phyloP scores from a whole-genome alignment of 352 stramenopile genomes.

The Pythium rhizo-oryzae region DNA sequence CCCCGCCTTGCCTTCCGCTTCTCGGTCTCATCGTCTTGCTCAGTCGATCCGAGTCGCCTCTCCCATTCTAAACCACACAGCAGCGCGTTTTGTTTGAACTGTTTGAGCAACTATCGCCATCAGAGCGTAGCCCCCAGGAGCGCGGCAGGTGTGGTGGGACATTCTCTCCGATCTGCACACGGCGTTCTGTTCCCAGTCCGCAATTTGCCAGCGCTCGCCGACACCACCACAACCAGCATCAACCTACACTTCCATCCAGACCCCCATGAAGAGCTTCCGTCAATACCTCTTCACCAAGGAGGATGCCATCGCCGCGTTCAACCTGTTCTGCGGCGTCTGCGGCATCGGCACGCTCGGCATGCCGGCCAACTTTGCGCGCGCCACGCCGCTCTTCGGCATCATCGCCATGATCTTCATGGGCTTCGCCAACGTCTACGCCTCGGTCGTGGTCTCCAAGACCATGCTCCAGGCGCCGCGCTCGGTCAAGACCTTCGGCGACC shows the following conservation, averaged over 20 bases:
- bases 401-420: slow-evolving; percentile 40
- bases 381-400: slow-evolving; percentile 36
- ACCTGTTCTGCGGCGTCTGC: slow-evolving; percentile 67
- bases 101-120: not conserved
- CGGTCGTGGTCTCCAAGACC: slow-evolving; percentile 24
- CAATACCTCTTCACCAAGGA: slow-evolving; percentile 37
- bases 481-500: slow-evolving; percentile 33
- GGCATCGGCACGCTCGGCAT: slow-evolving; percentile 71
- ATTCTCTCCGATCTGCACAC: slow-evolving; percentile 6
- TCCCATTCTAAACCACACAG: too few relatives aligned
- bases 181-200: slow-evolving; percentile 5
- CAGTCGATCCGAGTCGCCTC: too few relatives aligned
- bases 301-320: slow-evolving; percentile 44
- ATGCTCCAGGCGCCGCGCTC: slow-evolving; percentile 8
- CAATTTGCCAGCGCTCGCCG: slow-evolving; percentile 11
- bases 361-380: slow-evolving; percentile 61
- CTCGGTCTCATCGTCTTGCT: too few relatives aligned
- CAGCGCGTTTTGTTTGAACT: too few relatives aligned
- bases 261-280: slow-evolving; percentile 23
- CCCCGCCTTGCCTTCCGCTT: too few relatives aligned
- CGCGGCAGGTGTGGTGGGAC: not conserved
- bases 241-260: not conserved
- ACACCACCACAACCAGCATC: not conserved
- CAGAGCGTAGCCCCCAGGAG: not conserved
- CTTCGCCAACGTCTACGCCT: slow-evolving; percentile 37